Percentiles rank a stretch among this genome's conserved stretches.
Evolutionary conservation across 106 monocot genomes (phyloP).

Genomic region (Posidonia australis): DNA sequence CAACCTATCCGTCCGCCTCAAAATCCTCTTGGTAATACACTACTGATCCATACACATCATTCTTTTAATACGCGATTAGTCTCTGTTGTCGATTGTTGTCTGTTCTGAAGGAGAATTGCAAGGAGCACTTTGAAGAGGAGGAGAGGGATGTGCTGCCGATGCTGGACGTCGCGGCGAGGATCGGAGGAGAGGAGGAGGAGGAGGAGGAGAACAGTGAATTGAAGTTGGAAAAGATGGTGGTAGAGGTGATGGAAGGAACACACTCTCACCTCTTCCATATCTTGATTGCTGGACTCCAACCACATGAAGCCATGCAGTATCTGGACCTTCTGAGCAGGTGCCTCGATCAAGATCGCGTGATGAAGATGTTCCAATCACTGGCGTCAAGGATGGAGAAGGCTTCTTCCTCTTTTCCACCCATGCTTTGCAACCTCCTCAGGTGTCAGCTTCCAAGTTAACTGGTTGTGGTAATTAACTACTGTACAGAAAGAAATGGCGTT

Average conservation of each 20-base stretch:
- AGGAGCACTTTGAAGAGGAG: conserved; percentile 67
- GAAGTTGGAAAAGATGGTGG: conserved; percentile 13
- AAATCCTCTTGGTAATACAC: conserved; percentile 42
- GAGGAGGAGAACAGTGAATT: background rate
- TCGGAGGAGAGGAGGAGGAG: conserved; percentile 21
- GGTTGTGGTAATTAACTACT: no score
- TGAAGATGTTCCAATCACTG: conserved; percentile 34
- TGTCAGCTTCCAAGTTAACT: no score
- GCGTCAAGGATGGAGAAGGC: conserved; percentile 14
- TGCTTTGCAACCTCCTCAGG: background rate
- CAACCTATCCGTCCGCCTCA: conserved; percentile 53
- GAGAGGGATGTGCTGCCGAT: conserved; percentile 61
- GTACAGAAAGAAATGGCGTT: no score
- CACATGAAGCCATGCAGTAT: conserved; percentile 65
- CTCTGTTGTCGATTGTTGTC: background rate
- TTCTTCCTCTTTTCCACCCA: background rate
- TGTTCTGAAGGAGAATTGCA: conserved; percentile 47
- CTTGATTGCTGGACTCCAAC: conserved; percentile 54
- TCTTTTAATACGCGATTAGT: no score
- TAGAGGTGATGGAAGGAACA: conserved; percentile 40
- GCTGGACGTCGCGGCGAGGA: conserved; percentile 29
- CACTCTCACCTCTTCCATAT: conserved; percentile 67
- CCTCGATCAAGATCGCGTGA: conserved; percentile 20
- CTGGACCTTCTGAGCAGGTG: conserved; percentile 35
- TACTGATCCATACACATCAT: background rate